Conservation (phyloP, 2,329 filamentous ascomycete genomes). For the Colletotrichum destructivum region DNA sequence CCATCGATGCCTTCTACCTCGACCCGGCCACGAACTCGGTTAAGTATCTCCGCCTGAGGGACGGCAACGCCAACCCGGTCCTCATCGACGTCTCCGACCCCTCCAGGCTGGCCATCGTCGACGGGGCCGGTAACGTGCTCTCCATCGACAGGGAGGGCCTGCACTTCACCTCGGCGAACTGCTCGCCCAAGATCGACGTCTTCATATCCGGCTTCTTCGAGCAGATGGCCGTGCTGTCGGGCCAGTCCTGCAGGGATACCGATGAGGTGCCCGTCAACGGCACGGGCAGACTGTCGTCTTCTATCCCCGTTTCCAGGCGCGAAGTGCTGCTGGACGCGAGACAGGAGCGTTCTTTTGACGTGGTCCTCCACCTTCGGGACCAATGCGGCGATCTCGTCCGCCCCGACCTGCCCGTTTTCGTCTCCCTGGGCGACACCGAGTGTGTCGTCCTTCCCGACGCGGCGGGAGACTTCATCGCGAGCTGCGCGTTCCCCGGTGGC, state of each 20-base stretch:
- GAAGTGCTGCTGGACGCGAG: slow-evolving; percentile 7
- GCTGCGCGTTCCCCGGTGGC: slow-evolving; percentile 54
- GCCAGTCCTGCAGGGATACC: slow-evolving; percentile 48
- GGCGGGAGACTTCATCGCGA: slow-evolving; percentile 45
- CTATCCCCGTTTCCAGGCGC: background rate
- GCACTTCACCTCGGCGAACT: slow-evolving; percentile 53
- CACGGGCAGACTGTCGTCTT: slow-evolving; percentile 30
- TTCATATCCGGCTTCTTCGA: slow-evolving; percentile 51
- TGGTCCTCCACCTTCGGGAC: slow-evolving; percentile 52
- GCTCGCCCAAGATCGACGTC: slow-evolving; percentile 53
- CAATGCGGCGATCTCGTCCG: slow-evolving; percentile 53
- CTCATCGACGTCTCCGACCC: slow-evolving; percentile 54
- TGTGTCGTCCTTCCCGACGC: slow-evolving; percentile 44
- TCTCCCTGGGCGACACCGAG: slow-evolving; percentile 51
- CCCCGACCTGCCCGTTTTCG: slow-evolving; percentile 48
- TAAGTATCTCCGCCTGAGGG: slow-evolving; percentile 52
- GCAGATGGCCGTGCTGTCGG: slow-evolving; percentile 52
- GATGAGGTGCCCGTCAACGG: slow-evolving; percentile 39
- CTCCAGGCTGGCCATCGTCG: slow-evolving; percentile 51
- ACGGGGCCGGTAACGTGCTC: slow-evolving; percentile 51
- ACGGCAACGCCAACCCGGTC: slow-evolving; percentile 48
- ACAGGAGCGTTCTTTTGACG: slow-evolving; percentile 48
- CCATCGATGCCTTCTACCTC: slow-evolving; percentile 56
- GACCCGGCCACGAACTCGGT: slow-evolving; percentile 51
- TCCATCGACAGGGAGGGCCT: slow-evolving; percentile 52